Evolutionary conservation across 2,329 filamentous ascomycete genomes (phyloP), one percentile per base, ranked within the genome.

Genomic region (Ophiostoma triangulosporum): DNA sequence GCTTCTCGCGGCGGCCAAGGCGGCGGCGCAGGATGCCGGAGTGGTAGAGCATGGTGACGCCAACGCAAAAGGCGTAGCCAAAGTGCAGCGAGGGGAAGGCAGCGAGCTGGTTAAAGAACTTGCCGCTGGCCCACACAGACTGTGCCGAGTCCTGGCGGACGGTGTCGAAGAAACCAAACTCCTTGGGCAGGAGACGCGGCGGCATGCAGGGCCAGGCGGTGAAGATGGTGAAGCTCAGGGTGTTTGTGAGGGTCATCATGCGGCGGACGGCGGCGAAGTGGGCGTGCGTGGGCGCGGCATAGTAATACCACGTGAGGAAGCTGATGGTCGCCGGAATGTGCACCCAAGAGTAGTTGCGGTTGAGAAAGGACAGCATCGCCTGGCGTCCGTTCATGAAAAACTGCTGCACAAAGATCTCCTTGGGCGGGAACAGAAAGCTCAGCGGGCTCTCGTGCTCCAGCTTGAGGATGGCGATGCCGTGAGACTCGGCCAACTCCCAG

Each of bases 11-110:
- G 11, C 43, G 43, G 26, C 26, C 26, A n/a, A 46, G 43, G 43
- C 43, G 43, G 26, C 43, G 43, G 15, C 43, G 43, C 24, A 46
- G 29, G 43, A 46, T 46, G 26, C 43, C 43, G 15, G 43, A 46
- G 43, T 46, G 43, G 43, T 31, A 46, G 15, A 46, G 43, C 43
- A 46, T 46, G 14, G 43, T 46, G n/a, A 46, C 43, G n/a, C 43
- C 43, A n/a, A 46, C 43, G 26, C 43, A 46, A 9, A 46, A 46
- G 7, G 43, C 43, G 15, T 46, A 46, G 26, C 43, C 43, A 29
- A 46, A 46, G 24, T 46, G 43, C 43, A 46, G 43, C 2, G 43
- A 46, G 15, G 43, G 43, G 26, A 46, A 46, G 15, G 43, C 43
- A 15, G 43, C 43, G 24, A 46, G 43, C 43, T 46, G 43, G 26